A percentile compares a stretch with the other conserved stretches of the same genome.
Evolutionary conservation across 306 rosid genomes (phyloP).

Genomic region (Purshia tridentata): DNA sequence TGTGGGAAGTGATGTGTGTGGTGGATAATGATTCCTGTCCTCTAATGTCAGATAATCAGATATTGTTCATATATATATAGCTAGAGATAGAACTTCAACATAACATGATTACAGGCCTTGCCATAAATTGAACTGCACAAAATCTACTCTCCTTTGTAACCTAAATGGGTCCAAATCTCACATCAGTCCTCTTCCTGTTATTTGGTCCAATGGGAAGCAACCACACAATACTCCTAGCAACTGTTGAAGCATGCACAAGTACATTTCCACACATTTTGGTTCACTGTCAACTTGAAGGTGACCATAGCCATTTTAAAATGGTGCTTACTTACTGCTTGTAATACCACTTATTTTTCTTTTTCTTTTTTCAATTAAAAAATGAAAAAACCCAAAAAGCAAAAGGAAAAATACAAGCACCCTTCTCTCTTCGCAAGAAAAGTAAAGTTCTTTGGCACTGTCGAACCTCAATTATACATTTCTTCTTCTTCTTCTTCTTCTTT

Average conservation of each 20-base stretch:
- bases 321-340: neutral
- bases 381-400: neutral
- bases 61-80: too few species aligned
- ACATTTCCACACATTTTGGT: too few species aligned
- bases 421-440: slow-evolving; percentile 42
- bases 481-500: slow-evolving; percentile 1
- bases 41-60: too few species aligned
- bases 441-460: slow-evolving; percentile 35
- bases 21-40: neutral
- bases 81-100: too few species aligned
- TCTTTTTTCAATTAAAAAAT: neutral
- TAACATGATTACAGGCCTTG: neutral
- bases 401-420: neutral
- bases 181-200: too few species aligned
- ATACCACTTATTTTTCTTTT: neutral
- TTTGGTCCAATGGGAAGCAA: too few species aligned
- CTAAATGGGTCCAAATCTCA: too few species aligned
- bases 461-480: neutral
- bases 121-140: neutral
- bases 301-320: too few species aligned
- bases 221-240: too few species aligned
- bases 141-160: too few species aligned
- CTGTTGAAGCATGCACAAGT: too few species aligned
- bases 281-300: too few species aligned
- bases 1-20: neutral